These are phyloP conservation scores for Primulina huaijiensis DNA, from an alignment of 257 asterid species.

Conservation along the genomic window DNA sequence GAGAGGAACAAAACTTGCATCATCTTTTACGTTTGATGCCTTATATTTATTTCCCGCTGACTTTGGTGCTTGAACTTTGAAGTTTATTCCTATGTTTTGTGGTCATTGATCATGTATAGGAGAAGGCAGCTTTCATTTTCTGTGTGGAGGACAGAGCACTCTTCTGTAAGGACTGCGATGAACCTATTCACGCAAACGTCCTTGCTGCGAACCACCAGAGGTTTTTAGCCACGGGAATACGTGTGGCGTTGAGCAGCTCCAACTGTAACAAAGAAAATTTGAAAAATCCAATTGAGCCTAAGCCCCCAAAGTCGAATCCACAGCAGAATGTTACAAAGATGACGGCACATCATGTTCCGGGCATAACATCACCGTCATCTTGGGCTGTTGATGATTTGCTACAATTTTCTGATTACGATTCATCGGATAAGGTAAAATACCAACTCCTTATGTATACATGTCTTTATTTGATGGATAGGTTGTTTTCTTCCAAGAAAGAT, in stretches of 20 bases:
- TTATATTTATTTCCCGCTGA: too few relatives aligned
- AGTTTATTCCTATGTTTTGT: neutral
- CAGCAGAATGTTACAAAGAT: constrained; percentile 37
- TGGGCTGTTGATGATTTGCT: constrained; percentile 88
- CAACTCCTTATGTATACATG: neutral
- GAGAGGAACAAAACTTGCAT: too few relatives aligned
- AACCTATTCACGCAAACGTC: constrained; percentile 71
- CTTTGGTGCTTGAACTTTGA: too few relatives aligned
- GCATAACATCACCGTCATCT: constrained; percentile 47
- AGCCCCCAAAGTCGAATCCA: constrained; percentile 52
- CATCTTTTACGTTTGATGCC: too few relatives aligned
- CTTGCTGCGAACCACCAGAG: constrained; percentile 89
- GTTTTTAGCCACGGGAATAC: constrained; percentile 84
- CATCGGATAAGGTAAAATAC: constrained; percentile 55
- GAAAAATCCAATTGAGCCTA: constrained; percentile 45
- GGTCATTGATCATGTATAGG: constrained; percentile 37
- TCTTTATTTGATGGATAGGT: neutral
- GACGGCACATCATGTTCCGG: constrained; percentile 39
- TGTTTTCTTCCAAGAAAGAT: neutral
- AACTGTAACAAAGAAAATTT: constrained; percentile 41
- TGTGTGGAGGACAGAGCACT: constrained; percentile 98
- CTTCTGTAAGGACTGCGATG: constrained; percentile 88
- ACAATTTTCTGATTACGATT: constrained; percentile 65
- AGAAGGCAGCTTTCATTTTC: constrained; percentile 88
- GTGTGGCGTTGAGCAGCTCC: constrained; percentile 69